A percentile compares a stretch with the other conserved stretches of the same genome.
phyloP scores from a whole-genome alignment of 2,329 filamentous ascomycete species.

The Dactylellina sp. region DNA sequence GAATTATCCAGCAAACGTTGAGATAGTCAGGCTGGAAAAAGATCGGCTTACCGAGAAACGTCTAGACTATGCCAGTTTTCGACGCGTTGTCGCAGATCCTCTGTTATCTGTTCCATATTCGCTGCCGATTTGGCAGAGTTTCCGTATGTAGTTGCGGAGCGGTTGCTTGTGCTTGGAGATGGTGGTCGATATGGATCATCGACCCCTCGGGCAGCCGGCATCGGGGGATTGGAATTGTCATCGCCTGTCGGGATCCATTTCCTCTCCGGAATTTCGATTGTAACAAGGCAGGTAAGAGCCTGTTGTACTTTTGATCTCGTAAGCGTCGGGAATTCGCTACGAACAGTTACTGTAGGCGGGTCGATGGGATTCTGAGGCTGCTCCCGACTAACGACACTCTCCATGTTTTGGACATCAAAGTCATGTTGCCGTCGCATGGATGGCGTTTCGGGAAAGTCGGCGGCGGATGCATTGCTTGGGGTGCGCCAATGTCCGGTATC shows the following conservation, averaged over 20 bases:
- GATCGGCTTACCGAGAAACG: conserved; percentile 75
- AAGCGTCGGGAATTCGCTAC: conserved; percentile 95
- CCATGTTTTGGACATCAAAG: conserved; percentile 96
- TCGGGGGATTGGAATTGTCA: conserved; percentile 72
- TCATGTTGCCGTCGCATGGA: conserved; percentile 75
- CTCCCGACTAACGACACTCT: conserved; percentile 76
- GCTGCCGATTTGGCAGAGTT: conserved; percentile 47
- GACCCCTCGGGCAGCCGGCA: conserved; percentile 67
- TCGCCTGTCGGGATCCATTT: conserved; percentile 87
- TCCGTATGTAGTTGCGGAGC: conserved; percentile 52
- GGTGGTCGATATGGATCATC: conserved; percentile 70
- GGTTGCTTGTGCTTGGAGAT: conserved; percentile 70
- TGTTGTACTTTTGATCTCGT: conserved; percentile 93
- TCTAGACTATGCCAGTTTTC: conserved; percentile 99
- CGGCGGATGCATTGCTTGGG: conserved; percentile 75
- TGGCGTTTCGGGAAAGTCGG: conserved; percentile 69
- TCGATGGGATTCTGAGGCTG: conserved; percentile 84
- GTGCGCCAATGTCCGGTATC: conserved; percentile 61
- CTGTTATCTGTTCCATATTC: conserved; percentile 81
- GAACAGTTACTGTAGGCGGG: conserved; percentile 88
- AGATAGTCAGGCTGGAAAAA: no score
- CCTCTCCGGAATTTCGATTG: conserved; percentile 90
- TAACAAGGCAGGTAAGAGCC: conserved; percentile 91
- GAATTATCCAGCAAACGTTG: no score
- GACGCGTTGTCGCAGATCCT: conserved; percentile 84